Evolutionary conservation across 2,329 filamentous ascomycete genomes (phyloP).

Genomic region (Calonectria fujianensis): DNA sequence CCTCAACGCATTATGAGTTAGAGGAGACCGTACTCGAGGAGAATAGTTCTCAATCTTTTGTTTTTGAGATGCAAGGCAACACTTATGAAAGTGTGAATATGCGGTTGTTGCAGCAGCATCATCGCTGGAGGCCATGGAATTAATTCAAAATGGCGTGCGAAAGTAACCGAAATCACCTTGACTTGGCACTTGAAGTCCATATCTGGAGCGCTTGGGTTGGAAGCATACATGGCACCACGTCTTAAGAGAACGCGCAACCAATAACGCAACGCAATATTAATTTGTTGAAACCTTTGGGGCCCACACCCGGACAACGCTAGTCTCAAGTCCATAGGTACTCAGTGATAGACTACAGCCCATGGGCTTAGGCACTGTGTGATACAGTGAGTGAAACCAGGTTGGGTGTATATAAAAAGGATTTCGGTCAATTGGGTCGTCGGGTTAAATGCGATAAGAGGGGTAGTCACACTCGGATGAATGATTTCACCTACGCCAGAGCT

Average conservation of each 20-base stretch:
- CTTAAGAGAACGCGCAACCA: not conserved
- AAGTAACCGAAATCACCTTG: not conserved
- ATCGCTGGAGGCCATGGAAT: not conserved
- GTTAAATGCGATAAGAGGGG: not conserved
- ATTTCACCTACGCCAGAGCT: not conserved
- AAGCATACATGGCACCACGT: not conserved
- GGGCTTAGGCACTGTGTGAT: not conserved
- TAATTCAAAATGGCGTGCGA: not conserved
- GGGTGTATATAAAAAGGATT: not conserved
- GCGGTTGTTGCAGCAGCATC: not conserved
- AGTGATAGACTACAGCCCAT: not conserved
- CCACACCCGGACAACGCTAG: not conserved
- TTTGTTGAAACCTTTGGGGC: not conserved
- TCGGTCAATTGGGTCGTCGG: not conserved
- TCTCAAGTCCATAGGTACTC: not conserved
- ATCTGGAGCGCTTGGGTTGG: not conserved
- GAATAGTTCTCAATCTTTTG: not conserved
- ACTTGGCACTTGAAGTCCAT: not conserved
- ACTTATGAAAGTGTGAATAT: not conserved
- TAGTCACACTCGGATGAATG: not conserved
- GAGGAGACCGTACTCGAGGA: not conserved
- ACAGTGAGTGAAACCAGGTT: not conserved
- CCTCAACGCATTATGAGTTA: not conserved
- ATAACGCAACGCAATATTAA: not conserved
- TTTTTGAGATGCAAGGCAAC: not conserved